phyloP scores from a whole-genome alignment of 1,284 basidiomycete species.

The Hypsizygus ulmarius region DNA sequence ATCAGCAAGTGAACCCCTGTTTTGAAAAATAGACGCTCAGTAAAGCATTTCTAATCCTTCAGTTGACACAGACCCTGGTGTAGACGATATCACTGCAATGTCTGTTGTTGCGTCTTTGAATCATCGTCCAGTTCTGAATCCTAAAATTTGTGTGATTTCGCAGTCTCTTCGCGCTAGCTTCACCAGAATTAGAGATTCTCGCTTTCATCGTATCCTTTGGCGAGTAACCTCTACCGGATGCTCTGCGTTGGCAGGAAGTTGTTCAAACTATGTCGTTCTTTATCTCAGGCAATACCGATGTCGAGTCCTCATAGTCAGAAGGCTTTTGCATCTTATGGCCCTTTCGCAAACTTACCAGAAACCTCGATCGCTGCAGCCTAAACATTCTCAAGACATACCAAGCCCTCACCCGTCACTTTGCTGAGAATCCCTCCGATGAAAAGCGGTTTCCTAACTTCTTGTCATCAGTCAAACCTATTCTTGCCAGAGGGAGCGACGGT shows the following conservation, averaged over 20 bases:
- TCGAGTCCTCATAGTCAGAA: slow-evolving; percentile 55
- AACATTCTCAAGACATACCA: slow-evolving; percentile 84
- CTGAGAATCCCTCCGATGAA: slow-evolving; percentile 51
- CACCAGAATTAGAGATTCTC: slow-evolving; percentile 75
- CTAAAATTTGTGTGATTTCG: slow-evolving; percentile 7
- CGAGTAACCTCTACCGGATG: slow-evolving; percentile 30
- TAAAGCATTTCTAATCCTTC: slow-evolving; percentile 2
- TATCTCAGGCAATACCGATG: slow-evolving; percentile 66
- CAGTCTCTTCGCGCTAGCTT: slow-evolving; percentile 68
- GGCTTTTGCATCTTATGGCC: not conserved
- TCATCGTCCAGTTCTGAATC: slow-evolving; percentile 12
- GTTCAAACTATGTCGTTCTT: not conserved
- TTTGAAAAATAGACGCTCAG: not conserved
- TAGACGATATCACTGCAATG: slow-evolving; percentile 87
- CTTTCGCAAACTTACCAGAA: not conserved
- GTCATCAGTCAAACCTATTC: slow-evolving; percentile 49
- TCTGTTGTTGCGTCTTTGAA: slow-evolving; percentile 29
- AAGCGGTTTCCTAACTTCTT: slow-evolving; percentile 62
- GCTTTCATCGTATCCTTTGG: slow-evolving; percentile 80
- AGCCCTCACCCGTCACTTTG: slow-evolving; percentile 65
- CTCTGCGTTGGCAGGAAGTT: not conserved
- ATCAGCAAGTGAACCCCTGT: slow-evolving; percentile 46
- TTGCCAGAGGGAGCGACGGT: slow-evolving; percentile 64
- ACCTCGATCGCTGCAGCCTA: slow-evolving; percentile 35
- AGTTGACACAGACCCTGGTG: slow-evolving; percentile 88